Base-by-base conservation (phyloP, 83 land plant species). In the Picea mariana region DNA sequence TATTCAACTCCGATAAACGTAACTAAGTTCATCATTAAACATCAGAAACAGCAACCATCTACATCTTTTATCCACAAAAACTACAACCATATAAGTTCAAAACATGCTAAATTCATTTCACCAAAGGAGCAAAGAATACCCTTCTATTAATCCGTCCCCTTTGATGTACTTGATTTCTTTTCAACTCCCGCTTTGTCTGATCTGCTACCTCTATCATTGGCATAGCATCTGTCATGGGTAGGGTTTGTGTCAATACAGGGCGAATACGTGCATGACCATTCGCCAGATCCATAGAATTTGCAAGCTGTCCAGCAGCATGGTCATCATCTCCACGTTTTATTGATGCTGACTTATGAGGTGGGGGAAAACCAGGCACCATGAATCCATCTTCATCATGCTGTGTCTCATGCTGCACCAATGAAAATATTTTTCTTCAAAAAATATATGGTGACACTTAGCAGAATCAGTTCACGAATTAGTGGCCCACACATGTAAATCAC, bases 321-420 rank as follows among this genome's bases (percentile, higher is more conserved):
- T 83, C 87, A 44, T 95, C 98, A 61, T 95, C 98, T 59, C 92
- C 94, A 84, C 90, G 89, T 77, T 85, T 89, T 38, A 73, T 90
- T 80, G 87, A 82, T 75, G 81, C 87, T 61, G 80, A 58, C 63
- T 77, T 77, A 38, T 90, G 44, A 40, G 80, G 71, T 27, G 86
- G 40, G 59, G 47, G 82, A 75, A 87, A 84, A 52, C 91, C 85
- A 55, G 91, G 83, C 24, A 91, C 49, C 2, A 87, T 87, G 67
- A 89, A 79, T 62, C 87, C 87, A 83, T 94, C 97, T 34, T 94
- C 95, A n/a, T 90, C 81, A 62, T 90, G 87, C 71, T 91, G 91
- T 62, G 92, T 76, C 75, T 94, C 97, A 86, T 92, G 85, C 95
- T 96, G 94, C 60, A 82, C 82, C 66, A 68, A 67, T 7, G 20